Conservation (phyloP, 2,329 filamentous ascomycete species). For the Neofusicoccum kwambonambiense region DNA sequence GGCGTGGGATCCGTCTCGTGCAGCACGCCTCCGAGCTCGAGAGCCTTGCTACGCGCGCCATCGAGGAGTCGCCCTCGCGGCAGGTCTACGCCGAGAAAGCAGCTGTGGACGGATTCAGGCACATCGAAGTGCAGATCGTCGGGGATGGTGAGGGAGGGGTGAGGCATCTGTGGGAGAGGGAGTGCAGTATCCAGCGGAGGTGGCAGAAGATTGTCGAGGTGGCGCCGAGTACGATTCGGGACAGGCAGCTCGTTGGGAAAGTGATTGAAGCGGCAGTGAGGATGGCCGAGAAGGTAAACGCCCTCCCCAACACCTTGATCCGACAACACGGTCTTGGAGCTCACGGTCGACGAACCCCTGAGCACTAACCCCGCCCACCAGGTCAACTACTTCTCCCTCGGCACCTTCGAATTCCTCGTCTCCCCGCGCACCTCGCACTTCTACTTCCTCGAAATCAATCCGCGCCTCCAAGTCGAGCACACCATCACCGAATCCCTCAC, state of each 20-base stretch:
- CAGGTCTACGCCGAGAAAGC: constrained; percentile 62
- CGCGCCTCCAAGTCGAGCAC: constrained; percentile 61
- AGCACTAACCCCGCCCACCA: constrained; percentile 22
- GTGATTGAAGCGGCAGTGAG: constrained; percentile 55
- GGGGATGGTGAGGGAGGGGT: constrained; percentile 55
- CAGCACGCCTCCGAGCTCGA: constrained; percentile 42
- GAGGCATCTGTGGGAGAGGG: constrained; percentile 59
- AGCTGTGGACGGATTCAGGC: constrained; percentile 60
- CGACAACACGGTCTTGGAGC: too few relatives aligned
- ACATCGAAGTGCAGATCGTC: constrained; percentile 62
- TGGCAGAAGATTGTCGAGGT: constrained; percentile 63
- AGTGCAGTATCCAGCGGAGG: constrained; percentile 60
- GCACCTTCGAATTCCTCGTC: constrained; percentile 65
- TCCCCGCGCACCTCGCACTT: constrained; percentile 50
- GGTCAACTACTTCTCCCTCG: constrained; percentile 58
- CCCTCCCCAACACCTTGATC: not conserved
- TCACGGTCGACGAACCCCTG: too few relatives aligned
- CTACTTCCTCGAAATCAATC: constrained; percentile 63
- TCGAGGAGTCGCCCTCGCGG: constrained; percentile 58
- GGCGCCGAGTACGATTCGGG: constrained; percentile 52
- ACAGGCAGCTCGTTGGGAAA: constrained; percentile 47
- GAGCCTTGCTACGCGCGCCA: constrained; percentile 38
- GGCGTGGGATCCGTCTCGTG: constrained; percentile 59
- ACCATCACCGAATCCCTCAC: constrained; percentile 60
- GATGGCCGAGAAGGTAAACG: constrained; percentile 49